Evolutionary conservation across 139 green algal species (phyloP).

Genomic region (Prasinococcaceae sp.): DNA sequence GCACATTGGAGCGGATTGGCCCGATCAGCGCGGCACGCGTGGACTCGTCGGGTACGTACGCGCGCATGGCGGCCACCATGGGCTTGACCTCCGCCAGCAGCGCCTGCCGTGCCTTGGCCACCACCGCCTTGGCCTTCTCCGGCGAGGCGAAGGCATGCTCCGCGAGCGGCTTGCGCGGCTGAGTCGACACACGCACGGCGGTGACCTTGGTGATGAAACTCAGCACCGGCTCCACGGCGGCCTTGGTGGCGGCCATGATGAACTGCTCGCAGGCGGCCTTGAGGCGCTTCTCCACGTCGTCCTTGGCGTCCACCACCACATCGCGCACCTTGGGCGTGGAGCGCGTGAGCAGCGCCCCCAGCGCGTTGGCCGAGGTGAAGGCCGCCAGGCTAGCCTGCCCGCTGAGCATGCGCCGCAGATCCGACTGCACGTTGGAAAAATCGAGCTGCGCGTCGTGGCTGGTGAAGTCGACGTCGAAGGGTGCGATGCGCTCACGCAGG

Average conservation of each 20-base stretch:
- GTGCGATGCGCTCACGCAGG: slow-evolving; percentile 76
- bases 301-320: background rate
- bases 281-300: slow-evolving; percentile 80
- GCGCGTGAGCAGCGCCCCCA: slow-evolving; percentile 53
- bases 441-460: slow-evolving; percentile 73
- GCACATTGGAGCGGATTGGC: slow-evolving; percentile 84
- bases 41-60: slow-evolving; percentile 64
- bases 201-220: slow-evolving; percentile 82
- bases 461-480: slow-evolving; percentile 75
- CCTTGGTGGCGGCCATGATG: slow-evolving; percentile 90
- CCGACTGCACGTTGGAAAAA: slow-evolving; percentile 76
- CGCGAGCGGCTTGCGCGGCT: slow-evolving; percentile 3
- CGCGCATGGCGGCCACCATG: slow-evolving; percentile 46
- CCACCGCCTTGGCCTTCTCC: slow-evolving; percentile 60
- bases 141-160: slow-evolving; percentile 77
- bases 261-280: slow-evolving; percentile 78
- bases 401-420: slow-evolving; percentile 59
- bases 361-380: slow-evolving; percentile 50
- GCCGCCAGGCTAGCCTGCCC: slow-evolving; percentile 70
- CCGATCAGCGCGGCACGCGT: slow-evolving; percentile 70
- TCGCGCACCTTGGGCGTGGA: background rate
- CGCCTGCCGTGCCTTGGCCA: slow-evolving; percentile 39
- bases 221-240: slow-evolving; percentile 81
- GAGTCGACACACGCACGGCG: background rate
- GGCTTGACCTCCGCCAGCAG: slow-evolving; percentile 45